Evolutionary conservation across 495 filamentous ascomycete species (phyloP).

Genomic region (Aspergillus heteromorphus): DNA sequence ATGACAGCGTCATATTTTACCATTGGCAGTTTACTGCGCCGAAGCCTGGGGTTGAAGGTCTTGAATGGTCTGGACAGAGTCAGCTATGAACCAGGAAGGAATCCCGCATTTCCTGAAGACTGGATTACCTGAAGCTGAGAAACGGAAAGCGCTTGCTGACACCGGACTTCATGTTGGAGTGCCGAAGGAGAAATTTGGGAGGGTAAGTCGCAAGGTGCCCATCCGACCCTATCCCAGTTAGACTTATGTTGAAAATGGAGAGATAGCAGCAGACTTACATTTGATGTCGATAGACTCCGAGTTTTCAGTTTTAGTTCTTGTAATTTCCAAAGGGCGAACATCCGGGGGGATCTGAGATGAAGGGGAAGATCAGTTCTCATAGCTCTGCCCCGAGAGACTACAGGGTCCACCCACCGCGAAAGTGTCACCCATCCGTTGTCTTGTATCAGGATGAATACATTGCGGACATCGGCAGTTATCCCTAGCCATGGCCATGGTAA

Average conservation of each 20-base stretch:
- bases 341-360: constrained; percentile 45
- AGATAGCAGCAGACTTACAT: constrained; percentile 21
- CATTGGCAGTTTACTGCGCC: constrained; percentile 37
- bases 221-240: constrained; percentile 34
- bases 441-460: constrained; percentile 74
- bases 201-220: constrained; percentile 54
- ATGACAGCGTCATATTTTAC: constrained; percentile 58
- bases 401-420: constrained; percentile 49
- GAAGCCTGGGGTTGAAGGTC: constrained; percentile 17
- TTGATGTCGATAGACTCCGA: constrained; percentile 16
- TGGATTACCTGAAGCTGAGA: not conserved
- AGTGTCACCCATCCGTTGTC: constrained; percentile 66
- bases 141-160: not conserved
- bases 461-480: constrained; percentile 74
- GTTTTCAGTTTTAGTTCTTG: constrained; percentile 17
- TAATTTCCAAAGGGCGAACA: constrained; percentile 24
- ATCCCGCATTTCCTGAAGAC: not conserved
- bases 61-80: constrained; percentile 27
- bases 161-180: not conserved
- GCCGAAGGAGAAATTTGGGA: constrained; percentile 30
- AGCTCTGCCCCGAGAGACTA: not conserved
- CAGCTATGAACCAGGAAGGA: not conserved
- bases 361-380: constrained; percentile 8
- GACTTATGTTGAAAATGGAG: not conserved
- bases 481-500: constrained; percentile 36